Evolutionary conservation across 164 flowering plant genomes (phyloP).

Genomic region (Piper longum): DNA sequence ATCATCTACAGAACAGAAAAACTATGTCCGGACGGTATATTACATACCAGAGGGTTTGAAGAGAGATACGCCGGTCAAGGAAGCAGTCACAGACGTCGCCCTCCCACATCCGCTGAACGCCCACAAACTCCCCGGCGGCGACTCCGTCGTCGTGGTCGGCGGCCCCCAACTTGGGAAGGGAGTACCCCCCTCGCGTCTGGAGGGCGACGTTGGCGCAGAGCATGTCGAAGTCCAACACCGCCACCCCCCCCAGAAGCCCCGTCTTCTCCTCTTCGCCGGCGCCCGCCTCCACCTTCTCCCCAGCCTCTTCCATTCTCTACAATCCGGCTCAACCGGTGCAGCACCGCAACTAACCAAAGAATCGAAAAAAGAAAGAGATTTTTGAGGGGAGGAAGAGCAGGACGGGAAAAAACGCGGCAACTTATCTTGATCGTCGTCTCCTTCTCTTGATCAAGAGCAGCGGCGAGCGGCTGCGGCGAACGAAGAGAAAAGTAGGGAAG

Average conservation of each 20-base stretch:
- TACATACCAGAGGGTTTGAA: slow-evolving; percentile 51
- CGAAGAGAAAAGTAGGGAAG: not conserved
- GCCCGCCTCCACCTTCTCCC: slow-evolving; percentile 15
- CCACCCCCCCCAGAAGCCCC: slow-evolving; percentile 34
- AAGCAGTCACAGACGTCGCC: slow-evolving; percentile 77
- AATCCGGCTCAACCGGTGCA: not conserved
- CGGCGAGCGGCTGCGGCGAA: not conserved
- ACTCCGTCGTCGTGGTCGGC: slow-evolving; percentile 7
- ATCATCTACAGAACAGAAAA: not conserved
- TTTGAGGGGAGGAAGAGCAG: not conserved
- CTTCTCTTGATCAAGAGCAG: not conserved
- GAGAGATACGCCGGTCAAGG: slow-evolving; percentile 60
- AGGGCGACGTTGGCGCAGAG: slow-evolving; percentile 80
- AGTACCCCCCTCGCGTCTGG: slow-evolving; percentile 46
- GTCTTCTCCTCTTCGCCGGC: slow-evolving; percentile 24
- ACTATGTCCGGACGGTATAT: not conserved
- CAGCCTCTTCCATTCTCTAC: slow-evolving; percentile 34
- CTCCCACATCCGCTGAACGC: slow-evolving; percentile 94
- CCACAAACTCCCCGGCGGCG: slow-evolving; percentile 31
- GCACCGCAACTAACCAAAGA: too few species aligned
- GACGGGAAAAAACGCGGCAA: not conserved
- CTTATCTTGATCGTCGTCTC: not conserved
- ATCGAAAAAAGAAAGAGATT: not conserved
- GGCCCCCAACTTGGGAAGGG: slow-evolving; percentile 16
- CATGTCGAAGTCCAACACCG: slow-evolving; percentile 80